phyloP scores from a whole-genome alignment of 1,284 basidiomycete genomes.

The Marasmius oreades region DNA sequence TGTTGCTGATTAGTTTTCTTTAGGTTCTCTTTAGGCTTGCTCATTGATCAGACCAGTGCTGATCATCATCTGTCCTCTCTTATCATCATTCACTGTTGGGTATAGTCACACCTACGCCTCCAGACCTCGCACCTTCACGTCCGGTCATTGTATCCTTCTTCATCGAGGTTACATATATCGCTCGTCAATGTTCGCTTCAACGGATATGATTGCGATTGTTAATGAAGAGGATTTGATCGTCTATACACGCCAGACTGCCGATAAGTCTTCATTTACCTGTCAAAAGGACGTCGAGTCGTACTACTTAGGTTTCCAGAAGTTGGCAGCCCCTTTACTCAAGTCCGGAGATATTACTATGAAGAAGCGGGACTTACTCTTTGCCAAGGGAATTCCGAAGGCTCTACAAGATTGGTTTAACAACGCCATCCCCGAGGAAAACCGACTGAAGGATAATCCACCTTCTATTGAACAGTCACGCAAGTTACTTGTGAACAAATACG shows the following conservation, averaged over 20 bases:
- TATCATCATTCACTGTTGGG: no score
- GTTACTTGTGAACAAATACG: conserved; percentile 8
- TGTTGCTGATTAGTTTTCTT: no score
- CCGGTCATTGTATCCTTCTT: no score
- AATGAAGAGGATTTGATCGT: conserved; percentile 8
- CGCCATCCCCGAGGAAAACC: conserved; percentile 8
- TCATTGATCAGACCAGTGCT: no score
- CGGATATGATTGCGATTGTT: conserved; percentile 1
- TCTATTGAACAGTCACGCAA: conserved; percentile 4
- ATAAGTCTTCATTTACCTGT: conserved; percentile 5
- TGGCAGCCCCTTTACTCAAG: conserved; percentile 14
- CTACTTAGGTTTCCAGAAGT: conserved; percentile 4
- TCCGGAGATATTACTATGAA: background rate
- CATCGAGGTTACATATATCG: no score
- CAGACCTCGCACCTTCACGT: no score
- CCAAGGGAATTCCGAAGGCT: conserved; percentile 5
- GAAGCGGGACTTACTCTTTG: conserved; percentile 12
- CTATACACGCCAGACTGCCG: background rate
- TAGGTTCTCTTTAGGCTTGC: no score
- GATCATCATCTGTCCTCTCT: no score
- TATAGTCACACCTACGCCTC: no score
- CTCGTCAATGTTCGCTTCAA: conserved; percentile 6
- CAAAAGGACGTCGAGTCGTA: conserved; percentile 12
- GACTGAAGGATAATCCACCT: conserved; percentile 7
- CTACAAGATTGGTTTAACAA: conserved; percentile 16